Evolutionary conservation across 73 alveolate genomes (phyloP).

Genomic region (Paramecium sonneborni): DNA sequence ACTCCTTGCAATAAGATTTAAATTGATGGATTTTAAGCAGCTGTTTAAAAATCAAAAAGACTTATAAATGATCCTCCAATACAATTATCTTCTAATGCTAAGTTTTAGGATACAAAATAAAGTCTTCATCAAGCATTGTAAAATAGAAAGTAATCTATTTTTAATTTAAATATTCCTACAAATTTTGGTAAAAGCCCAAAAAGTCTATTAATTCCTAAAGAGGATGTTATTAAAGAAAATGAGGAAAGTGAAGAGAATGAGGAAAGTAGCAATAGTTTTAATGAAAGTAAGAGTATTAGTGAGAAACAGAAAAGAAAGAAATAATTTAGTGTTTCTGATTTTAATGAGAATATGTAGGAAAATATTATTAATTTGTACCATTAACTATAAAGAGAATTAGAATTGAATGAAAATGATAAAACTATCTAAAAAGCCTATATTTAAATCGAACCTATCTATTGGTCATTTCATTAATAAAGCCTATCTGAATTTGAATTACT

Average conservation of each 20-base stretch:
- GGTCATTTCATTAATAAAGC: background rate
- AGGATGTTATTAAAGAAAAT: background rate
- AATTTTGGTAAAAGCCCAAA: background rate
- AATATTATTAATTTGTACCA: background rate
- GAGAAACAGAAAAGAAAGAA: background rate
- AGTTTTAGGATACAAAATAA: background rate
- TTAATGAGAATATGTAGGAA: background rate
- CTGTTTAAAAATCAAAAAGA: background rate
- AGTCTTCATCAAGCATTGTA: background rate
- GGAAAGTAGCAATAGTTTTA: background rate
- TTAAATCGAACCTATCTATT: background rate
- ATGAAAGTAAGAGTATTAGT: background rate
- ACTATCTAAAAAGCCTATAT: background rate
- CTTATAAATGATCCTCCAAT: background rate
- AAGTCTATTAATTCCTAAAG: background rate
- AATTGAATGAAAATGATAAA: background rate
- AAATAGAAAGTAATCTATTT: background rate
- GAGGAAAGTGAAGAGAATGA: background rate
- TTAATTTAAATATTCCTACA: background rate
- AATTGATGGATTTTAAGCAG: conserved; percentile 6
- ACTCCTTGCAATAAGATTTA: background rate
- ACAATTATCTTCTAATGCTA: background rate
- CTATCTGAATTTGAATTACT: background rate
- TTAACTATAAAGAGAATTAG: background rate
- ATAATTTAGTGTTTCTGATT: background rate